Evolutionary conservation across 371 early-diverging fungal species (phyloP), one percentile per base, ranked within the genome.

Genomic region (Mucor mucedo): DNA sequence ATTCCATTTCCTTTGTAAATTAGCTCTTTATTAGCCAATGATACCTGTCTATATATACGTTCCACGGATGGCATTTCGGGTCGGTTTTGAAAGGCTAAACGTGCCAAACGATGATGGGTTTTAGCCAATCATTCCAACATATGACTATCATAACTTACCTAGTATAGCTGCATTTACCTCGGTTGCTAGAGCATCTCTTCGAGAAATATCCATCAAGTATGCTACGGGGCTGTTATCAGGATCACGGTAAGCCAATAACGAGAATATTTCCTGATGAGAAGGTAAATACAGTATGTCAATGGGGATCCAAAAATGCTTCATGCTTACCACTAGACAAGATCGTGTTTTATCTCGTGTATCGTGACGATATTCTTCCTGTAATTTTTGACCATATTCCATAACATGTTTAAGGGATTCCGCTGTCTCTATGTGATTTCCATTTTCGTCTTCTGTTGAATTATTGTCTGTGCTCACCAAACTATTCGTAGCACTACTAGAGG

Each of bases 181-280:
- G 38, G 84, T 83, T 11, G 92, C 93, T 38, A 93, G 76, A 7
- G 81, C 52, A 59, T 75, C 70, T 14, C 75, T 64, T 30, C 63
- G 55, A 1, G 68, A 59, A 3, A 54, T 21, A 56, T 82, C 78
- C 39, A 93, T 63, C 52, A 91, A 69, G 56, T 83, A 78, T 0
- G 84, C 70, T 8, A 87, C 75, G 30, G 88, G 83, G 64, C 86
- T 85, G 38, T 72, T 60, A 13, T 64, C 62, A 7, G 87, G 87
- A 44, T 92, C 87, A 3, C 83, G 69, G 63, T 97, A 95, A 3
- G 95, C 95, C 38, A 94, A 66, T 38, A 95, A 75, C 27, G 94
- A 87, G 67, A 93, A 94, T 27, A 76, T 70, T 56, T 78, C 76
- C 76, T 77, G 54, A 50, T 30, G 10, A 21, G 16, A 29, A 50